Base-by-base conservation (phyloP, 2,329 filamentous ascomycete genomes). In the Curvularia spicifera region DNA sequence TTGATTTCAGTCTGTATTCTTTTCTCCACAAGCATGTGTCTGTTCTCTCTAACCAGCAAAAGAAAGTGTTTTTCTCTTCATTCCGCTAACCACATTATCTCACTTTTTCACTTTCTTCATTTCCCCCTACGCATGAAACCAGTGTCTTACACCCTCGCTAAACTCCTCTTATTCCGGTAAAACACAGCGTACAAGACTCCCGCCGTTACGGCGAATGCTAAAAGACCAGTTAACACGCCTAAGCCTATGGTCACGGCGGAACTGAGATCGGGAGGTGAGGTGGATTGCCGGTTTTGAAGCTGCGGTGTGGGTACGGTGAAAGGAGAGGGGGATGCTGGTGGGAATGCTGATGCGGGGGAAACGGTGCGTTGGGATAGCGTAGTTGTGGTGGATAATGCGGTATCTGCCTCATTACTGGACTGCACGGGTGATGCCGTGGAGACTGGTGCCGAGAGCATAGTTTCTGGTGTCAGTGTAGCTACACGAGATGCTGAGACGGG, bases 151-250 rank as follows among this genome's bases (percentile, higher is more conserved):
- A 35, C 12, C 24, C 42, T 28, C 49, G 12, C 20, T 49, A 43
- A 22, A 0, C 24, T 5, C 7, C 2, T 50, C 3, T 28, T 6
- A 13, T 24, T 8, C 24, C 56, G 28, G 4, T 46, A 28, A 22
- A 56, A 59, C 2, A 59, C 13, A 4, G 29, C 46, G 3, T 22
- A 59, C 5, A 47, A 20, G 2, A 56, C 56, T 1, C 42, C 33
- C 4, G 20, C 42, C 10, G 54, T 31, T 1, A 56, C 22, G 5
- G 39, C 12, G 40, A 59, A 47, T 6, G 33, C 51, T 6, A 40
- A 10, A 3, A 54, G 13, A 8, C 56, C 46, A 40, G 50, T 42
- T 6, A 47, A 40, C 13, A 56, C 56, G 24, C 56, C 56, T 7
- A 59, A 35, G 0, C 56, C 52, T 0, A 51, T 42, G 3, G 39